These are phyloP conservation scores for Flaveria bidentis DNA, from an alignment of 129 eudicot genomes.

Conservation along the genomic window DNA sequence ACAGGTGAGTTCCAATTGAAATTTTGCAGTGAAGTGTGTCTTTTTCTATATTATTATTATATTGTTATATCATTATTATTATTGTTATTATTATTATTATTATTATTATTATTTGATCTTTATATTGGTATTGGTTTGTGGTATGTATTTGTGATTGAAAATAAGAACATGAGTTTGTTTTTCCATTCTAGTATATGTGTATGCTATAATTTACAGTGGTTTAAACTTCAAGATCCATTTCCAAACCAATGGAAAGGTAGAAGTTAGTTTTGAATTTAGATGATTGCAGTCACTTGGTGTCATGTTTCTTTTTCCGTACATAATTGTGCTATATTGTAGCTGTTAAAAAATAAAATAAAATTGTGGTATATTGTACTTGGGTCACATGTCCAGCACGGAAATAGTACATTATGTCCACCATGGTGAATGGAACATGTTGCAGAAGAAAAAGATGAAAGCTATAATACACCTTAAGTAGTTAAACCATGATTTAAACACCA, in stretches of 20 bases:
- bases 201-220: constrained; percentile 20
- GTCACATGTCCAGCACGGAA: constrained; percentile 30
- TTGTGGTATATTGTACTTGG: constrained; percentile 15
- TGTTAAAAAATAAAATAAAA: no score
- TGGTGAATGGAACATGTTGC: constrained; percentile 11
- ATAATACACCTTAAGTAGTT: no score
- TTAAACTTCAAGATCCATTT: not conserved
- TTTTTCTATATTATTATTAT: constrained; percentile 13
- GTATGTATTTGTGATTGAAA: constrained; percentile 30
- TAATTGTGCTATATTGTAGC: constrained; percentile 3
- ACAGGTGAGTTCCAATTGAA: constrained; percentile 36
- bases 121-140: constrained; percentile 35
- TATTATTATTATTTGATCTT: constrained; percentile 22
- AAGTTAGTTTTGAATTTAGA: constrained; percentile 7
- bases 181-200: constrained; percentile 25
- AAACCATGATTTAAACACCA: no score
- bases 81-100: constrained; percentile 18
- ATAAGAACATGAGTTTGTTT: constrained; percentile 26
- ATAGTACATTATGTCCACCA: not conserved
- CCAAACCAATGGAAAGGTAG: not conserved
- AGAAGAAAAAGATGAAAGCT: no score
- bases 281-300: constrained; percentile 19
- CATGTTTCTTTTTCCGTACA: constrained; percentile 7
- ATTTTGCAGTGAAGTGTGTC: constrained; percentile 61
- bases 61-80: not conserved